Percentiles rank a stretch among this genome's conserved stretches.
phyloP scores from a whole-genome alignment of 192 early-diverging fungal genomes.

The Phlyctochytrium bullatum region DNA sequence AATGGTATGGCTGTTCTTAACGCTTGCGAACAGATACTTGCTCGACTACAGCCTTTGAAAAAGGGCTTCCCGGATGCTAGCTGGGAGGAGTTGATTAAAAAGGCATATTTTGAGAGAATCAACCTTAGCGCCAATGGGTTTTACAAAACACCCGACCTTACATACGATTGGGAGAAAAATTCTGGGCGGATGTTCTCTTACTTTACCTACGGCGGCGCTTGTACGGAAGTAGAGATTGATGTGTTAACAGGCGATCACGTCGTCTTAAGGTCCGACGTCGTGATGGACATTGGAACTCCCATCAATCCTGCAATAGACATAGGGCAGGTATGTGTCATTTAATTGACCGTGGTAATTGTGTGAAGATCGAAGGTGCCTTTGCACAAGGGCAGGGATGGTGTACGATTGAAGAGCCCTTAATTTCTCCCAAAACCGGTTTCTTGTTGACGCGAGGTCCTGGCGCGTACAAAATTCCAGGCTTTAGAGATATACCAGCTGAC shows the following conservation, averaged over 20 bases:
- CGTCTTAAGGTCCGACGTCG: conserved; percentile 68
- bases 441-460: conserved; percentile 80
- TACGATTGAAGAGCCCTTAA: conserved; percentile 79
- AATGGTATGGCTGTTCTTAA: conserved; percentile 80
- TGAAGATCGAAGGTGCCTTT: conserved; percentile 80
- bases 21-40: conserved; percentile 71
- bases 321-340: conserved; percentile 57
- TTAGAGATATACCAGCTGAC: conserved; percentile 78
- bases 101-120: conserved; percentile 76
- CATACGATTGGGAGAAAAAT: conserved; percentile 70
- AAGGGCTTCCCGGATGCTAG: conserved; percentile 52
- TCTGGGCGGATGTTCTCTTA: conserved; percentile 73
- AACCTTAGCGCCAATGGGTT: conserved; percentile 81
- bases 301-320: conserved; percentile 87
- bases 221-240: conserved; percentile 84
- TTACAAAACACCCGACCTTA: conserved; percentile 78
- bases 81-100: conserved; percentile 54
- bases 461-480: conserved; percentile 85
- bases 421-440: conserved; percentile 67
- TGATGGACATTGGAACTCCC: conserved; percentile 82
- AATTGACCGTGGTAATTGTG: conserved; percentile 14
- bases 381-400: conserved; percentile 82
- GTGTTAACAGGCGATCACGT: conserved; percentile 77
- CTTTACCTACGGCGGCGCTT: conserved; percentile 80
- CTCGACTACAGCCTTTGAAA: conserved; percentile 69